Evolutionary conservation across 352 stramenopile genomes (phyloP).

Genomic region (Pythium insidiosum): DNA sequence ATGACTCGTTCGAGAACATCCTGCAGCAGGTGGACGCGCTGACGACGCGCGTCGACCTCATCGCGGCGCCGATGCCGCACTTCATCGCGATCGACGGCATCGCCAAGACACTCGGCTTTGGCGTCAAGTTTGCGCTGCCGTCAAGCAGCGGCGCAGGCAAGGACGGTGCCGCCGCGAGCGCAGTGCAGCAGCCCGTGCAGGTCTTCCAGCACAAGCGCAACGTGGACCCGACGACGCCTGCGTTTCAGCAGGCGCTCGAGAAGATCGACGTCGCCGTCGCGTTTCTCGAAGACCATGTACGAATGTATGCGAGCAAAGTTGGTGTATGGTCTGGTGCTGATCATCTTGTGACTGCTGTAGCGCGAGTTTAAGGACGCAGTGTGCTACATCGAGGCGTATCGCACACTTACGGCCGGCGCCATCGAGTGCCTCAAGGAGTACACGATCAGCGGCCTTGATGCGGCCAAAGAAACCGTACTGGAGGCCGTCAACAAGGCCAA

Average conservation of each 20-base stretch:
- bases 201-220: slow-evolving; percentile 70
- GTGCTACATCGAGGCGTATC: slow-evolving; percentile 72
- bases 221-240: slow-evolving; percentile 57
- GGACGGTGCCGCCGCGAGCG: slow-evolving; percentile 1
- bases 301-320: too few species aligned
- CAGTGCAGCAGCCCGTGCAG: slow-evolving; percentile 37
- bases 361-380: slow-evolving; percentile 56
- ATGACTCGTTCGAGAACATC: slow-evolving; percentile 66
- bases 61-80: slow-evolving; percentile 60
- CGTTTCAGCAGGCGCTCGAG: slow-evolving; percentile 52
- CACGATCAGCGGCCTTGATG: slow-evolving; percentile 50
- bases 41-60: slow-evolving; percentile 45
- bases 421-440: slow-evolving; percentile 72
- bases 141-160: slow-evolving; percentile 1
- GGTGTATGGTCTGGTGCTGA: not conserved
- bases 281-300: slow-evolving; percentile 65
- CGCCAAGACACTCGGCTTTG: slow-evolving; percentile 51
- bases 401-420: slow-evolving; percentile 42
- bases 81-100: slow-evolving; percentile 58
- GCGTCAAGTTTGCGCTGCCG: slow-evolving; percentile 53
- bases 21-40: slow-evolving; percentile 30
- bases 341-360: slow-evolving; percentile 21
- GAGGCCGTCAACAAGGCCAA: slow-evolving; percentile 38
- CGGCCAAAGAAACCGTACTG: slow-evolving; percentile 55
- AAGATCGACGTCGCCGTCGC: slow-evolving; percentile 59